A percentile compares a stretch with the other conserved stretches of the same genome.
Conservation (phyloP, 1,284 basidiomycete species). For the Ustilago lituana region DNA sequence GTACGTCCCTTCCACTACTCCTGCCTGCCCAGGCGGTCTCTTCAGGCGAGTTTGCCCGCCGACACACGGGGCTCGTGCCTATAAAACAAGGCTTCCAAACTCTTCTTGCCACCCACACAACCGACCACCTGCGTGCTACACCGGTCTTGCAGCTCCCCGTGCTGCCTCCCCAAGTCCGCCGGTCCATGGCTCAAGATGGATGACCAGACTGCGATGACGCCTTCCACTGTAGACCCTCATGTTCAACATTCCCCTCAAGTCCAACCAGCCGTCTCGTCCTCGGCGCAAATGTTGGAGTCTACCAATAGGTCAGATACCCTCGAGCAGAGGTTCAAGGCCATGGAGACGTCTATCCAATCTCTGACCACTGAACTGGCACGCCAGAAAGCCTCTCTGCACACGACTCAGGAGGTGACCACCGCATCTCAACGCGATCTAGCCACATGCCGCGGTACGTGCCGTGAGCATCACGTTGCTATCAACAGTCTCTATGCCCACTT, state of each 20-base stretch:
- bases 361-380: neutral
- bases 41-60: too few relatives aligned
- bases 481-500: neutral
- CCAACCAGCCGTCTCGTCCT: slow-evolving; percentile 3
- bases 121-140: too few relatives aligned
- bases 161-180: too few relatives aligned
- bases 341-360: neutral
- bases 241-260: neutral
- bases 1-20: too few relatives aligned
- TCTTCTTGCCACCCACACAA: too few relatives aligned
- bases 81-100: too few relatives aligned
- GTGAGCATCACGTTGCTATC: neutral
- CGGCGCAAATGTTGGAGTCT: neutral
- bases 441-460: neutral
- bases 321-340: slow-evolving; percentile 1
- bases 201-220: neutral
- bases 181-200: slow-evolving; percentile 11
- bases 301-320: neutral
- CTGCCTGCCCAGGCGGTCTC: too few relatives aligned
- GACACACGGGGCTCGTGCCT: too few relatives aligned
- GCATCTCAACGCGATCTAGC: neutral
- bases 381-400: neutral
- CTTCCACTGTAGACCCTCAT: neutral
- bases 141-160: too few relatives aligned
- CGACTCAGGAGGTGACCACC: slow-evolving; percentile 6